A percentile compares a stretch with the other conserved stretches of the same genome.
Conservation (phyloP, 768 basidiomycete species). For the Podaxis carcinomalis region DNA sequence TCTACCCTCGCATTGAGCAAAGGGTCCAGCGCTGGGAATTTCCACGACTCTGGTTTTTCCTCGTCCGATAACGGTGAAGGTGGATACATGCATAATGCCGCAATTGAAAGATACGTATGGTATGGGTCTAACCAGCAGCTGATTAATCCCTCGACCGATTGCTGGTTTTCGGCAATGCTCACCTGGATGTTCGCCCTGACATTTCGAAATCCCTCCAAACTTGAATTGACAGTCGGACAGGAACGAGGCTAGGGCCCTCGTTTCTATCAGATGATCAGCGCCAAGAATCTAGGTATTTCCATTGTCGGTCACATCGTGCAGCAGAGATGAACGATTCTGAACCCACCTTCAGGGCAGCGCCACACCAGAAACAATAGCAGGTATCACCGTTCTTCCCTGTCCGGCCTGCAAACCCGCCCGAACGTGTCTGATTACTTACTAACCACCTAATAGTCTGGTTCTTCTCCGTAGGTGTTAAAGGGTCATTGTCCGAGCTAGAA, state of each 20-base stretch:
- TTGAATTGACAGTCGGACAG: constrained; percentile 78
- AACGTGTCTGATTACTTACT: constrained; percentile 58
- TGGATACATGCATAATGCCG: constrained; percentile 69
- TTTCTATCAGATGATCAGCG: constrained; percentile 52
- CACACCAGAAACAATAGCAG: constrained; percentile 97
- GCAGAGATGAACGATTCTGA: neutral
- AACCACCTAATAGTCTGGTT: constrained; percentile 72
- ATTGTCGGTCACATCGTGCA: constrained; percentile 1
- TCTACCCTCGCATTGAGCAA: constrained; percentile 64
- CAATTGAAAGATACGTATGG: constrained; percentile 89
- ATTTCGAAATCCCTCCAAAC: constrained; percentile 86
- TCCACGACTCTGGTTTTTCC: constrained; percentile 40
- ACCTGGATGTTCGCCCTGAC: constrained; percentile 80
- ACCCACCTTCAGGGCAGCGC: constrained; percentile 71
- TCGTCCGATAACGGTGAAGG: constrained; percentile 31
- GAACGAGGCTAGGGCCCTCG: constrained; percentile 53
- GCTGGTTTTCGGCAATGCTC: constrained; percentile 14
- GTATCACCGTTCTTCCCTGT: constrained; percentile 87
- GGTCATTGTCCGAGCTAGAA: constrained; percentile 16
- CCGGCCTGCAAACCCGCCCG: constrained; percentile 84
- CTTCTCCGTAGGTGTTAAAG: constrained; percentile 37
- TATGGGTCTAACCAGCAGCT: constrained; percentile 66
- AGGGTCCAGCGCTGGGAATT: constrained; percentile 58
- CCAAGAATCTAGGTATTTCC: constrained; percentile 58
- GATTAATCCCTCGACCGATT: neutral